Conservation (phyloP, 352 stramenopile species). For the Pythium vanterpoolii region DNA sequence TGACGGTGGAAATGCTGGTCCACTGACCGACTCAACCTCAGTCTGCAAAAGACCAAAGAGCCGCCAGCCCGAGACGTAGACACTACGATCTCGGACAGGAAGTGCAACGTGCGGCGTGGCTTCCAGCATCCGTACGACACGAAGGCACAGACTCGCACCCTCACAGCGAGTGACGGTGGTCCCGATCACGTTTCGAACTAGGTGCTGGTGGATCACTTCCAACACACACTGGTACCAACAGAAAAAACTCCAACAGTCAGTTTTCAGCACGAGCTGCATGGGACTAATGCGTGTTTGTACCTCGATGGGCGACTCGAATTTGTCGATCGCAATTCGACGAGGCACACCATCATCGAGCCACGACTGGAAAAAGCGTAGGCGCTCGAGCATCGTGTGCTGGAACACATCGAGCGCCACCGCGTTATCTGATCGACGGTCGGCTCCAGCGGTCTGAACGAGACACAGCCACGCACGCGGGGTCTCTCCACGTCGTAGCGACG, state of each 20-base stretch:
- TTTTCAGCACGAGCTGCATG: too few species aligned
- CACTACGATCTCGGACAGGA: conserved; percentile 3
- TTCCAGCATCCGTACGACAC: conserved; percentile 36
- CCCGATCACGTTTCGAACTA: conserved; percentile 43
- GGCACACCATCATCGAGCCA: conserved; percentile 29
- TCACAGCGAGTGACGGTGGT: conserved; percentile 34
- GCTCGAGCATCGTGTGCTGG: conserved; percentile 27
- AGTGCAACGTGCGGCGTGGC: conserved; percentile 24
- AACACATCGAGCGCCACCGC: conserved; percentile 32
- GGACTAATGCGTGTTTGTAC: too few species aligned
- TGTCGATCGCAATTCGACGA: conserved; percentile 32
- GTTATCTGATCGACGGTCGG: background rate
- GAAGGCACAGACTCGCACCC: conserved; percentile 29
- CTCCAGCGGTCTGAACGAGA: background rate
- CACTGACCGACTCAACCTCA: conserved; percentile 8
- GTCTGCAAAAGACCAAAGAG: conserved; percentile 17
- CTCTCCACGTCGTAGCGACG: conserved; percentile 2
- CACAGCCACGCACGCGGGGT: background rate
- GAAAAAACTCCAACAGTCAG: too few species aligned
- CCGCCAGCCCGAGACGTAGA: conserved; percentile 21
- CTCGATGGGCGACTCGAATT: conserved; percentile 31
- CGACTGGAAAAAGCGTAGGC: conserved; percentile 36
- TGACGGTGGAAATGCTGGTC: background rate
- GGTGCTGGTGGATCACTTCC: conserved; percentile 55
- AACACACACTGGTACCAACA: conserved; percentile 51